Evolutionary conservation across 345 rosid species (phyloP), one percentile per base, ranked within the genome.

Genomic region (Camelina neglecta): DNA sequence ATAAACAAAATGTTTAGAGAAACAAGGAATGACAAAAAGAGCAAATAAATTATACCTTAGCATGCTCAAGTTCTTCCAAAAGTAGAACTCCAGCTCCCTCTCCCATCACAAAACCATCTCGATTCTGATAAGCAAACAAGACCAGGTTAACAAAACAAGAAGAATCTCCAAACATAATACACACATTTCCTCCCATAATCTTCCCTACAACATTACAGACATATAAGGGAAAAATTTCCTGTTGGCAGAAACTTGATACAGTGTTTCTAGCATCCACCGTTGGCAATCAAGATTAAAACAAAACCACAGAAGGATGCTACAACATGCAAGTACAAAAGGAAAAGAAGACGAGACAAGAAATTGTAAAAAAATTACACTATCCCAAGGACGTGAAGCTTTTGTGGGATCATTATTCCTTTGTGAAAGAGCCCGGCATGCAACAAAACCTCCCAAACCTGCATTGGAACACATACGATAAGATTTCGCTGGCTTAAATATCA

Each of bases 371-470:
- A 70, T 77, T 86, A 93, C 98, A 58, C 57, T 82, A 85, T 93
- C 97, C 98, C 98, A 93, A 72, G 98, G 98, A 56, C 98, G 90
- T 62, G 98, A 93, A 81, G 98, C 98, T 88, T 80, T 91, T 75
- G 96, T 67, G 6, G 98, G 98, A 79, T 93, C 94, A 62, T 73
- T 75, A 39, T 93, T 93, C 86, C 94, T 86, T 80, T 91, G 88
- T 5, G 98, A 91, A 64, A 93, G 96, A 74, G 98, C 97, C 58
- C 90, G 79, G 82, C 93, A 88, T 65, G 98, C 98, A 63, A 90
- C 88, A 72, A 93, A 94, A 69, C 98, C 98, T 88, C 96, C 98
- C 85, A 94, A 77, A n/a, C 98, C 98, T 93, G 89, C 71, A 76
- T 42, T 45, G 75, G 72, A 18, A 71, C 76, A 68, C 18, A 76